Percentiles rank a stretch among this genome's conserved stretches.
Conservation (phyloP, 2,329 filamentous ascomycete genomes). For the Chaetomiaceae sp. region DNA sequence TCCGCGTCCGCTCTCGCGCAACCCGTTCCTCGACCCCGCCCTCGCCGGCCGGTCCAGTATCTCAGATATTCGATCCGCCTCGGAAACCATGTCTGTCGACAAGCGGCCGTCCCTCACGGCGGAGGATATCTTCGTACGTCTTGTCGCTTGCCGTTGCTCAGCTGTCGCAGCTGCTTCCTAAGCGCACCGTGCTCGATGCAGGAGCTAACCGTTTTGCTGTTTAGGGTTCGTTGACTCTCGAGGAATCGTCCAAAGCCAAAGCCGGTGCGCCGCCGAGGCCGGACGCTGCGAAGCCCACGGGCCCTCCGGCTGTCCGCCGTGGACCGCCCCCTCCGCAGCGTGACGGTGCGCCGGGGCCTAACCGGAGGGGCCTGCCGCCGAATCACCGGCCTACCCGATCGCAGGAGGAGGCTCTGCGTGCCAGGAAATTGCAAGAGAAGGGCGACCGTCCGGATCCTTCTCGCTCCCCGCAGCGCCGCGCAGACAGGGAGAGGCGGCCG, state of each 20-base stretch:
- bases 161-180: neutral
- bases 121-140: constrained; percentile 72
- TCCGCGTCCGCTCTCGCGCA: constrained; percentile 60
- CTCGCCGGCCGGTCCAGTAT: constrained; percentile 30
- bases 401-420: constrained; percentile 57
- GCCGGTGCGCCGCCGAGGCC: constrained; percentile 23
- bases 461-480: constrained; percentile 27
- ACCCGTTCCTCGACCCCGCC: constrained; percentile 64
- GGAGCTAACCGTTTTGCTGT: constrained; percentile 47
- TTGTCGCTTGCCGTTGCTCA: constrained; percentile 1
- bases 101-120: constrained; percentile 48
- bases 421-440: constrained; percentile 38
- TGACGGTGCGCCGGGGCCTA: constrained; percentile 45
- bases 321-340: constrained; percentile 36
- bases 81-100: constrained; percentile 45
- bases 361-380: constrained; percentile 38
- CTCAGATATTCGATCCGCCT: constrained; percentile 33
- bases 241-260: constrained; percentile 47
- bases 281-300: constrained; percentile 27
- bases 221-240: constrained; percentile 62
- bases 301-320: constrained; percentile 33
- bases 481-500: constrained; percentile 45
- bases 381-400: constrained; percentile 58
- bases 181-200: constrained; percentile 13
- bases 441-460: constrained; percentile 31